A percentile compares a stretch with the other conserved stretches of the same genome.
Conservation (phyloP, 805 yeast genomes). For the Scheffersomyces ergatensis region DNA sequence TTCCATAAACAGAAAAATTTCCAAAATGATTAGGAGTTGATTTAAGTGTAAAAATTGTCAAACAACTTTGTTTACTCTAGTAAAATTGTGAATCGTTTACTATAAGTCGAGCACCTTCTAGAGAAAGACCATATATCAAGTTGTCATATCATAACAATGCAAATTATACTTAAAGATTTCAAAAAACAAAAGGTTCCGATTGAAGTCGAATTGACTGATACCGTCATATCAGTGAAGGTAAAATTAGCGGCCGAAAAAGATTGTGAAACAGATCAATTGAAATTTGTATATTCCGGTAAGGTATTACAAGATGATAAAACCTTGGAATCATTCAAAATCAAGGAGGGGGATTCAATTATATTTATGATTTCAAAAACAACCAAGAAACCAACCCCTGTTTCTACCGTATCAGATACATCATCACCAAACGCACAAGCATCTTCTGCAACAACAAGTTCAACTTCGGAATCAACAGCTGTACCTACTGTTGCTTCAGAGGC, state of each 20-base stretch:
- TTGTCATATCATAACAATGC: slow-evolving; percentile 47
- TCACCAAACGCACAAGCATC: slow-evolving; percentile 23
- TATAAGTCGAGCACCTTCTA: too few species aligned
- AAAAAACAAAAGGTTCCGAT: slow-evolving; percentile 84
- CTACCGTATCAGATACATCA: slow-evolving; percentile 17
- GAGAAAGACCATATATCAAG: slow-evolving; percentile 1
- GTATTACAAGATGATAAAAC: slow-evolving; percentile 82
- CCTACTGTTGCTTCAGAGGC: slow-evolving; percentile 9
- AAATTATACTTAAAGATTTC: slow-evolving; percentile 82
- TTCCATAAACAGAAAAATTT: too few species aligned
- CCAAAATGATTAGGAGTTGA: too few species aligned
- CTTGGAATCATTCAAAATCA: slow-evolving; percentile 68
- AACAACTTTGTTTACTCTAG: too few species aligned
- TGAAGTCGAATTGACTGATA: slow-evolving; percentile 67
- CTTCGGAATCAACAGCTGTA: slow-evolving; percentile 12
- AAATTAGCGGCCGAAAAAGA: slow-evolving; percentile 66
- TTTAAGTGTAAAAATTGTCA: too few species aligned
- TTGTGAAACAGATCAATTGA: slow-evolving; percentile 71
- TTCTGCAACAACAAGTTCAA: slow-evolving; percentile 8
- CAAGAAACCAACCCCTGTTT: slow-evolving; percentile 22
- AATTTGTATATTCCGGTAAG: slow-evolving; percentile 89
- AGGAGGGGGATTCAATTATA: slow-evolving; percentile 84
- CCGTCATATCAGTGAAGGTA: slow-evolving; percentile 71
- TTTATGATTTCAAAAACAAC: slow-evolving; percentile 73
- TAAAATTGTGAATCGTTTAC: too few species aligned